A percentile compares a stretch with the other conserved stretches of the same genome.
These are phyloP conservation scores for Agrostemma githago DNA, from an alignment of 148 eudicot species.

Conservation along the genomic window DNA sequence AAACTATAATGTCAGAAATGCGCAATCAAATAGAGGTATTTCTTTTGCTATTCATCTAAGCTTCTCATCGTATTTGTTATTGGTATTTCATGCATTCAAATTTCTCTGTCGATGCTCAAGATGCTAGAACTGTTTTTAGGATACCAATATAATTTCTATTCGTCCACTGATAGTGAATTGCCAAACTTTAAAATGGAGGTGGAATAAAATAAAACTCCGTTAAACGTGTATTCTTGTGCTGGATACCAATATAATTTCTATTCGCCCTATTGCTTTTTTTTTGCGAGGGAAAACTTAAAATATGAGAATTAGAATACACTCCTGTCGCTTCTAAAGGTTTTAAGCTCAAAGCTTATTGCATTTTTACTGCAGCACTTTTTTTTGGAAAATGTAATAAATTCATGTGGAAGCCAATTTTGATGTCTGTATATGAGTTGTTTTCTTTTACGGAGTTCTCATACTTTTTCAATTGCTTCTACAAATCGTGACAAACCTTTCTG, in stretches of 20 bases:
- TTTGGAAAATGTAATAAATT: background rate
- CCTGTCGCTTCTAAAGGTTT: background rate
- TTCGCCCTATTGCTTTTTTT: no score
- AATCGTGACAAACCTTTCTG: no score
- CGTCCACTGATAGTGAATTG: background rate
- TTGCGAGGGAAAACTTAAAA: no score
- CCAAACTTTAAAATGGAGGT: background rate
- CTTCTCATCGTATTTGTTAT: no score
- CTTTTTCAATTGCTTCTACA: background rate
- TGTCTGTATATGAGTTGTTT: background rate
- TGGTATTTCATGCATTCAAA: background rate
- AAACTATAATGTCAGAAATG: conserved; percentile 50
- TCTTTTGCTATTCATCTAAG: background rate
- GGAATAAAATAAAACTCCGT: background rate
- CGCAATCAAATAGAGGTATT: conserved; percentile 76
- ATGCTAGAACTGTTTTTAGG: background rate
- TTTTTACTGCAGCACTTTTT: background rate
- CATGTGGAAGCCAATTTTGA: background rate
- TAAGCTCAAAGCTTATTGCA: background rate
- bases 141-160: background rate
- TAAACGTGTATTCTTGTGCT: background rate
- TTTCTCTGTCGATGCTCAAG: background rate
- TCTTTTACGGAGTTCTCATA: background rate
- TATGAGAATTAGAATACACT: no score
- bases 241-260: no score